Conservation (phyloP, 2,329 filamentous ascomycete genomes). For the Calonectria crousiana region DNA sequence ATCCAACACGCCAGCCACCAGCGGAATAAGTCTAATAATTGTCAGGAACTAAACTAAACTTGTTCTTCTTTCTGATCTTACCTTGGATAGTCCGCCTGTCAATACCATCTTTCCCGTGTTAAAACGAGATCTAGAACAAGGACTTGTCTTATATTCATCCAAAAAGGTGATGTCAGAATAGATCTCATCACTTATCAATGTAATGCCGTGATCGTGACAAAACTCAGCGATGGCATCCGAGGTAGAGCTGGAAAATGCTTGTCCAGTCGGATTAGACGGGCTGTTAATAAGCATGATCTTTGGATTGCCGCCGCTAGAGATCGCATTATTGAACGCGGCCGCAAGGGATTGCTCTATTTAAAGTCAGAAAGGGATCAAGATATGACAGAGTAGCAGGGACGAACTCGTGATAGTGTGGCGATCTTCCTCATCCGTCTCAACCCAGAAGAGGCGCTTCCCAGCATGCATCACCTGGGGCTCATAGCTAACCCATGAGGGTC, state of each 20-base stretch:
- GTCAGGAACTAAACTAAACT: background rate
- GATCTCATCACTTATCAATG: conserved; percentile 11
- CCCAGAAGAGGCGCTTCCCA: conserved; percentile 3
- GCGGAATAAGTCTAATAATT: conserved; percentile 9
- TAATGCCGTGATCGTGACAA: background rate
- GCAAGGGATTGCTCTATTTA: background rate
- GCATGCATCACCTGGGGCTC: conserved; percentile 14
- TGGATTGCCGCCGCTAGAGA: background rate
- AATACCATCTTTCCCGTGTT: background rate
- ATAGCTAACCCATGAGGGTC: conserved; percentile 16
- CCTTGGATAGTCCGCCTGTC: conserved; percentile 8
- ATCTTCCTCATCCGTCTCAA: conserved; percentile 12
- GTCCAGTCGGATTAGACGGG: conserved; percentile 14
- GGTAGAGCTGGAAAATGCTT: background rate
- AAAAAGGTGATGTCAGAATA: conserved; percentile 9
- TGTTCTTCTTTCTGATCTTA: background rate
- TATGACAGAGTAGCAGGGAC: background rate
- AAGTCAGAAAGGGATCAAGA: background rate
- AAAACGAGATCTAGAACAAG: background rate
- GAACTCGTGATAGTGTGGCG: conserved; percentile 11
- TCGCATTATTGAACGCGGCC: background rate
- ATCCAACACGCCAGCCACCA: conserved; percentile 12
- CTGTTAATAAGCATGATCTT: conserved; percentile 6
- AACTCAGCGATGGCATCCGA: background rate
- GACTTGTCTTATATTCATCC: background rate